Base-by-base conservation (phyloP, 371 early-diverging fungal genomes). In the Mucor mucedo region DNA sequence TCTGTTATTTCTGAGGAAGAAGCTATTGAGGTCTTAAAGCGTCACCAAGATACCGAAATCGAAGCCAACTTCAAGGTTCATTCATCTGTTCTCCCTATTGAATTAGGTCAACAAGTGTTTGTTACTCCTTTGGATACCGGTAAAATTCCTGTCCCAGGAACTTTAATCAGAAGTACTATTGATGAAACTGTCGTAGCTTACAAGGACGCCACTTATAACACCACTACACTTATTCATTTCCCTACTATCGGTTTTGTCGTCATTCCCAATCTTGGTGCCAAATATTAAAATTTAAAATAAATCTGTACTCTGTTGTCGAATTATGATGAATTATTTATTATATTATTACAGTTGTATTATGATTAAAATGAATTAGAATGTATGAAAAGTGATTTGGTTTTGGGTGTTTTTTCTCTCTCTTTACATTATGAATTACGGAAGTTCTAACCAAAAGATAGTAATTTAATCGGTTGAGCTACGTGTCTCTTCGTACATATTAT, bases 71-170 rank as follows among this genome's bases (percentile, higher is more conserved):
- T 52, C 13, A 57, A 58, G 50, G 29, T 45, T 2, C 71, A 59
- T 8, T 58, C 61, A 14, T 66, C 66, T 4, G 32, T 55, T 5
- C 59, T 60, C 13, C 68, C 63, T 11, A 65, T 79, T 13, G 58
- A 64, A 27, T 44, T 71, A 8, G 87, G 86, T 7, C 72, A 80
- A 29, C n/a, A 48, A 11, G 81, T 87, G 2, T 44, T 66, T 1
- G 77, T 87, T 4, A 63, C 70, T 4, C 87, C 87, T 1, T 66
- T 72, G 27, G 87, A 87, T 53, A 76, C 76, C 29, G 86, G 84
- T 14, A 77, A 73, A 30, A 66, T 79, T 9, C 83, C 82, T 28
- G 71, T 78, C 2, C 52, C 44, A 13, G 84, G 86, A 5, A 62
- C 58, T 14, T 62, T 85, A 38, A 68, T 84, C 1, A 62, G 56